Evolutionary conservation across 495 filamentous ascomycete genomes (phyloP).

Genomic region (Stereocaulon alpinum): DNA sequence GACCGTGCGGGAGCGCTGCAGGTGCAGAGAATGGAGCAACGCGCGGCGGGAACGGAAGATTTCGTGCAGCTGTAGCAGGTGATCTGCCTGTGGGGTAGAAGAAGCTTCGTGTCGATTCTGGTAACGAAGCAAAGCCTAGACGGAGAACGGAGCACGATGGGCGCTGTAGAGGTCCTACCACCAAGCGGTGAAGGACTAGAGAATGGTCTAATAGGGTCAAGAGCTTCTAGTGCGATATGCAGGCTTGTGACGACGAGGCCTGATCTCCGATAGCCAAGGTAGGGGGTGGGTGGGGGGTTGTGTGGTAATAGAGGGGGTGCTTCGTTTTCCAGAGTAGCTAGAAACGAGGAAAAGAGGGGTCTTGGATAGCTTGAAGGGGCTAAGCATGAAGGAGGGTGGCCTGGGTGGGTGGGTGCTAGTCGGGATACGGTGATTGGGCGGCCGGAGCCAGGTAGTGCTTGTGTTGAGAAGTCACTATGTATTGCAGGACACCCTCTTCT

Average conservation of each 20-base stretch:
- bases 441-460: not conserved
- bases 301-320: not conserved
- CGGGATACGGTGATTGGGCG: slow-evolving; percentile 1
- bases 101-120: not conserved
- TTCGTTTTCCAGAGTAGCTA: slow-evolving; percentile 1
- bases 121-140: slow-evolving; percentile 4
- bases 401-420: not conserved
- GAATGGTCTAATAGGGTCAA: not conserved
- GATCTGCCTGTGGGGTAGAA: slow-evolving; percentile 20
- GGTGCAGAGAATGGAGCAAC: slow-evolving; percentile 13
- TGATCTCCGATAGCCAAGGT: slow-evolving; percentile 2
- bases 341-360: slow-evolving; percentile 2
- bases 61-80: slow-evolving; percentile 21
- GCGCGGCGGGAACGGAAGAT: slow-evolving; percentile 24
- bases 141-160: not conserved
- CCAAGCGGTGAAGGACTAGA: slow-evolving; percentile 2
- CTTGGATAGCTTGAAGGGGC: not conserved
- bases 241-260: slow-evolving; percentile 18
- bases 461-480: not conserved
- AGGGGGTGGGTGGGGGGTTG: not conserved
- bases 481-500: not conserved
- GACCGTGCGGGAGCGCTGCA: slow-evolving; percentile 13
- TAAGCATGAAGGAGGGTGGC: slow-evolving; percentile 6
- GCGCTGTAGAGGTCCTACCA: slow-evolving; percentile 12
- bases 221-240: slow-evolving; percentile 10